phyloP scores from a whole-genome alignment of 257 asterid species.

The Nicotiana sylvestris region DNA sequence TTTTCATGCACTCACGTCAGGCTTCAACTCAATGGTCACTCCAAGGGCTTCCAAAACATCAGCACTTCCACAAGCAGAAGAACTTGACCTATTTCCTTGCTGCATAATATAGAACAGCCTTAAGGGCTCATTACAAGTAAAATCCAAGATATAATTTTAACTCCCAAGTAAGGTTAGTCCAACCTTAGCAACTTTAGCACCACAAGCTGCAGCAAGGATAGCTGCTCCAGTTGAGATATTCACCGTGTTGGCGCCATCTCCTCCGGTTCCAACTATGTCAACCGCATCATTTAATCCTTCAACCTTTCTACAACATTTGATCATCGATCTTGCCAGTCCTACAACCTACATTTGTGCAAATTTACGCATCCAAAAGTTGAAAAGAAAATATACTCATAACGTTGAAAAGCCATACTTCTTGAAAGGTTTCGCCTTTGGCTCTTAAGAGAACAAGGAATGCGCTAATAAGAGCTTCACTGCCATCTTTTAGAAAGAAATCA shows the following conservation, averaged over 20 bases:
- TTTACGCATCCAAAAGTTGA: not conserved
- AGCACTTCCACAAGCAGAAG: conserved; percentile 93
- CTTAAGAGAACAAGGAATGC: conserved; percentile 91
- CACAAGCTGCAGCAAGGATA: conserved; percentile 87
- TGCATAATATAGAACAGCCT: conserved; percentile 19
- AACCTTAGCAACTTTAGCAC: conserved; percentile 86
- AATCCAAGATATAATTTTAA: not conserved
- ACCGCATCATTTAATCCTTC: conserved; percentile 61
- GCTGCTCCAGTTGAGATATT: conserved; percentile 86
- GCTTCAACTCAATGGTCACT: conserved; percentile 51
- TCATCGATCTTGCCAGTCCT: conserved; percentile 82
- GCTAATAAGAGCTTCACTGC: conserved; percentile 82
- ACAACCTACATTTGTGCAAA: conserved; percentile 38
- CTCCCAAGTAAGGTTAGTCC: not conserved
- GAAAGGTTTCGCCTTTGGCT: conserved; percentile 93
- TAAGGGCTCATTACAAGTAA: not conserved
- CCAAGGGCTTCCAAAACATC: conserved; percentile 83
- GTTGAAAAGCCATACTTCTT: conserved; percentile 47
- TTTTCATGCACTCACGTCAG: conserved; percentile 43
- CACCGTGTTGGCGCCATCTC: conserved; percentile 84
- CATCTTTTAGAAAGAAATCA: conserved; percentile 76
- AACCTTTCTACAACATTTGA: conserved; percentile 49
- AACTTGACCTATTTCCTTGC: conserved; percentile 92
- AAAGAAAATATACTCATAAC: not conserved
- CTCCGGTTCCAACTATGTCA: conserved; percentile 87